Evolutionary conservation across 73 alveolate genomes (phyloP).

Genomic region (Paramecium pentaurelia): DNA sequence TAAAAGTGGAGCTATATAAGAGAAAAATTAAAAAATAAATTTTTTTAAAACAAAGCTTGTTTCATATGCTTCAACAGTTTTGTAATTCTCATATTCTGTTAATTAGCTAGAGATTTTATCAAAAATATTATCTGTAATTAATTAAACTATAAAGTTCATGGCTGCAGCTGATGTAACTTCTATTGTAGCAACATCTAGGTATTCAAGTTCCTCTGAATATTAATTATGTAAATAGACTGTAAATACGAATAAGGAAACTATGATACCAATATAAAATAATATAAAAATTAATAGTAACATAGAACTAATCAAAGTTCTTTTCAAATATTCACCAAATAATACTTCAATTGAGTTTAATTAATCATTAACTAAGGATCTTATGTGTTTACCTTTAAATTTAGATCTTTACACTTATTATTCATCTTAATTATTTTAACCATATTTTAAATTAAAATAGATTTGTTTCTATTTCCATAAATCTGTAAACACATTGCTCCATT

Average conservation of each 20-base stretch:
- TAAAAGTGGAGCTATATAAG: not conserved
- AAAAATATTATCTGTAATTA: not conserved
- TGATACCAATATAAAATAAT: not conserved
- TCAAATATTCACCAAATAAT: not conserved
- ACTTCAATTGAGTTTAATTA: not conserved
- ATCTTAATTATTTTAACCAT: not conserved
- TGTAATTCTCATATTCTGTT: not conserved
- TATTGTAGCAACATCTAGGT: not conserved
- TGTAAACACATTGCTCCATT: not conserved
- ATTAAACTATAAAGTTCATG: not conserved
- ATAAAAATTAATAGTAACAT: not conserved
- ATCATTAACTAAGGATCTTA: not conserved
- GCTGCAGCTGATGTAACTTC: not conserved
- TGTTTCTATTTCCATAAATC: not conserved
- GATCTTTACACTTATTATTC: not conserved
- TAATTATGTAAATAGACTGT: not conserved
- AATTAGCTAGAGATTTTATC: not conserved
- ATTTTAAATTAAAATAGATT: not conserved
- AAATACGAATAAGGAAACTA: not conserved
- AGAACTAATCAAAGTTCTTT: not conserved
- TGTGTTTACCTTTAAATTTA: not conserved
- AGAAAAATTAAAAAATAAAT: not conserved
- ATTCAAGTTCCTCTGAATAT: not conserved
- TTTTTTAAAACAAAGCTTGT: not conserved
- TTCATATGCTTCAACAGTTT: not conserved